Percentiles rank a stretch among this genome's conserved stretches.
phyloP scores from a whole-genome alignment of 371 early-diverging fungal genomes.

The Blakeslea trispora region DNA sequence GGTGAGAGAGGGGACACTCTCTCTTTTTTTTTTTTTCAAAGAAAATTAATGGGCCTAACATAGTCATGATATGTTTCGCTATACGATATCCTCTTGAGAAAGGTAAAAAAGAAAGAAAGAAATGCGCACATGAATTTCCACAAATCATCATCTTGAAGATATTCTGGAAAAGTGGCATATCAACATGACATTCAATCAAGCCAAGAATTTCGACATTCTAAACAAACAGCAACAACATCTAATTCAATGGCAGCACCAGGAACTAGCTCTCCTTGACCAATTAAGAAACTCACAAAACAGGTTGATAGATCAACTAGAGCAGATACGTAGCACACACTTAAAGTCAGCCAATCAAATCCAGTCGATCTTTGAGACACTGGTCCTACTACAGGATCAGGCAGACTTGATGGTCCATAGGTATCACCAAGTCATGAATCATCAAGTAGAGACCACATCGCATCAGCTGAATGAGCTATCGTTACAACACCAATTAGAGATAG shows the following conservation, averaged over 20 bases:
- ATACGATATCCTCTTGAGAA: conserved; percentile 27
- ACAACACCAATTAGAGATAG: conserved; percentile 2
- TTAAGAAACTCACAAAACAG: conserved; percentile 13
- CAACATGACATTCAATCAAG: conserved; percentile 24
- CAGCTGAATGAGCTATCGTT: conserved; percentile 3
- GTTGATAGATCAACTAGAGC: conserved; percentile 10
- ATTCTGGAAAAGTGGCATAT: conserved; percentile 15
- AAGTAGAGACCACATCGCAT: background rate
- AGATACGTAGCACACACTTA: background rate
- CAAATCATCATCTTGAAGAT: too few relatives aligned
- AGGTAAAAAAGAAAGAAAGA: conserved; percentile 28
- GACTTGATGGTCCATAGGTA: conserved; percentile 3
- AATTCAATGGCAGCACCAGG: conserved; percentile 24
- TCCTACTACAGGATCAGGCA: conserved; percentile 10
- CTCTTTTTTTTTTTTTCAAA: background rate
- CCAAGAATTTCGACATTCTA: conserved; percentile 22
- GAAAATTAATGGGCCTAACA: background rate
- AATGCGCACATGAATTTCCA: too few relatives aligned
- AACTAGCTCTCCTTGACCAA: conserved; percentile 10
- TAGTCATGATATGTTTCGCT: conserved; percentile 30
- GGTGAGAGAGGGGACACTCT: conserved; percentile 1
- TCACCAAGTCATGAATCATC: background rate
- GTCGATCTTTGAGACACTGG: conserved; percentile 6
- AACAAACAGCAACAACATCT: conserved; percentile 17
- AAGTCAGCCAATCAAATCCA: conserved; percentile 9